Conservation (phyloP, 257 asterid species). For the Solanum paucissectum region DNA sequence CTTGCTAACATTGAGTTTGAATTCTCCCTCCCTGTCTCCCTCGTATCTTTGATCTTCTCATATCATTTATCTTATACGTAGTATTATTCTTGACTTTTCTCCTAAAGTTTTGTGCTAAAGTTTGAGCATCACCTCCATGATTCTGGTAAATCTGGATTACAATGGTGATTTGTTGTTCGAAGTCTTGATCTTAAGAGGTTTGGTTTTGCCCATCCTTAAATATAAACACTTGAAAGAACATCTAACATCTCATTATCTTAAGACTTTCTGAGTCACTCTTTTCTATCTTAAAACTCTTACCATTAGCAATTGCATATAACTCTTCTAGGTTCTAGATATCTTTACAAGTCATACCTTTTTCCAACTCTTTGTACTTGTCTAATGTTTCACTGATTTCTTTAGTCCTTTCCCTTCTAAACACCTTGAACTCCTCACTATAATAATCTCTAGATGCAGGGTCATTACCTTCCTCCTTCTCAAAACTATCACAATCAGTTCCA, state of each 20-base stretch:
- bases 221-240: not conserved
- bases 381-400: not conserved
- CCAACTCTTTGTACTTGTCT: not conserved
- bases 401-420: not conserved
- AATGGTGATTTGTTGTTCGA: not conserved
- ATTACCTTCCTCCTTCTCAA: not conserved
- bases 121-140: not conserved
- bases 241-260: not conserved
- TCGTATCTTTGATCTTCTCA: not conserved
- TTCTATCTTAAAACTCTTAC: not conserved
- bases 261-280: not conserved
- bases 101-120: not conserved
- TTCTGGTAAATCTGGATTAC: not conserved
- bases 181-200: not conserved
- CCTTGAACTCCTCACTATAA: not conserved
- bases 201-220: not conserved
- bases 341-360: not conserved
- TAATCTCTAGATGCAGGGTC: not conserved
- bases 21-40: not conserved
- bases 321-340: not conserved
- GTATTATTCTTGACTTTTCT: not conserved
- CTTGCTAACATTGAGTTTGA: not conserved
- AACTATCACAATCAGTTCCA: not conserved
- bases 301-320: not conserved
- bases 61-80: not conserved